A percentile compares a stretch with the other conserved stretches of the same genome.
phyloP scores from a whole-genome alignment of 192 early-diverging fungal genomes.

The Coemansia sp. region DNA sequence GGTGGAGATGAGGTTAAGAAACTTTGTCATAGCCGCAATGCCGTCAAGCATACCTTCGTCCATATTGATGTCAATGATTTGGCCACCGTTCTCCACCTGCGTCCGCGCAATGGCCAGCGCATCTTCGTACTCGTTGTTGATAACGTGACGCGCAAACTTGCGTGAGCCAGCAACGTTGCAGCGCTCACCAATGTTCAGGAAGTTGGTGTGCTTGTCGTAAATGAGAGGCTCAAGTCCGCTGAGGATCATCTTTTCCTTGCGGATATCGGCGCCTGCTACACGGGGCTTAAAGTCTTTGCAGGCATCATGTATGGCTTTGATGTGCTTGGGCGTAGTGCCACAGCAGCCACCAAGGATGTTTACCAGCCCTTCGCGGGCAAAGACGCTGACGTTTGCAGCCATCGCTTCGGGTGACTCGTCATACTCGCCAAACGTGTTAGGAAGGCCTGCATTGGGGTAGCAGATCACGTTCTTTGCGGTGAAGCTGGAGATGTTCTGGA shows the following conservation, averaged over 20 bases:
- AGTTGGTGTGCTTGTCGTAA: conserved; percentile 79
- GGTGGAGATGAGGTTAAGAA: conserved; percentile 89
- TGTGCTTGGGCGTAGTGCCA: conserved; percentile 93
- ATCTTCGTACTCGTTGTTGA: conserved; percentile 92
- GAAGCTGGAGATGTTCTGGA: conserved; percentile 85
- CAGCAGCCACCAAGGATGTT: conserved; percentile 98
- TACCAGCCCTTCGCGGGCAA: conserved; percentile 90
- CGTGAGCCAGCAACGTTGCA: conserved; percentile 97
- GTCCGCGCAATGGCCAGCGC: conserved; percentile 88
- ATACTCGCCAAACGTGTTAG: conserved; percentile 97
- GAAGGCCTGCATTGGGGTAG: conserved; percentile 96
- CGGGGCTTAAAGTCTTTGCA: conserved; percentile 78
- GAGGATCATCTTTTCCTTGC: conserved; percentile 71
- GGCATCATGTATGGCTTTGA: conserved; percentile 78
- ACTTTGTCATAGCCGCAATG: conserved; percentile 89
- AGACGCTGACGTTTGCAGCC: conserved; percentile 80
- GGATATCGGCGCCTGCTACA: conserved; percentile 67
- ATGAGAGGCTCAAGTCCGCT: conserved; percentile 85
- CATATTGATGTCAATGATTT: conserved; percentile 95
- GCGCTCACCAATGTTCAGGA: conserved; percentile 94
- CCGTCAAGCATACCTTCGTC: conserved; percentile 96
- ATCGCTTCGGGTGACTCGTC: conserved; percentile 86
- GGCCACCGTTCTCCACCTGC: conserved; percentile 94
- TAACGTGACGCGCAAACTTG: conserved; percentile 90
- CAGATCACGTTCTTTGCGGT: conserved; percentile 83